A percentile compares a stretch with the other conserved stretches of the same genome.
These are phyloP conservation scores for Triticum dicoccoides DNA, from an alignment of 176 grass and related monocot species.

Conservation along the genomic window DNA sequence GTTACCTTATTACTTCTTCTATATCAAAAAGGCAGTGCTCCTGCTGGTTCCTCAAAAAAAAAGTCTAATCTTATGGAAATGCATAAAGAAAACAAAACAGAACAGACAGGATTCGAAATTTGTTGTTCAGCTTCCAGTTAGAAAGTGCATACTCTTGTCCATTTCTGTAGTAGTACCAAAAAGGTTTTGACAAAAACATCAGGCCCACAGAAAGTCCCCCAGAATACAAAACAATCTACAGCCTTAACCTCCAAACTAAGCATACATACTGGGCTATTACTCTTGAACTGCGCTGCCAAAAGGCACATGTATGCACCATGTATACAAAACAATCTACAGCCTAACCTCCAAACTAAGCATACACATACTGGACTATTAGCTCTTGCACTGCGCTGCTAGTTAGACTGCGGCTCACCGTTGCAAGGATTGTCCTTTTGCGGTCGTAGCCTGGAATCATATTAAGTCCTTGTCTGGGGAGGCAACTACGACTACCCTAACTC, in stretches of 20 bases:
- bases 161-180: background rate
- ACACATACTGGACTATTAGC: background rate
- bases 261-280: background rate
- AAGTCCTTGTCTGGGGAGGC: too few species aligned
- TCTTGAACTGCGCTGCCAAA: background rate
- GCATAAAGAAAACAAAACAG: background rate
- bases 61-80: background rate
- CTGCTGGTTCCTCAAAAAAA: too few species aligned
- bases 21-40: too few species aligned
- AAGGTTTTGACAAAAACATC: background rate
- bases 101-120: background rate
- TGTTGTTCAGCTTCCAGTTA: background rate
- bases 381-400: background rate
- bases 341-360: background rate
- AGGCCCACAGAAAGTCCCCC: background rate
- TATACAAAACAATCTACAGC: background rate
- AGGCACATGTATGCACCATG: background rate
- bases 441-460: too few species aligned
- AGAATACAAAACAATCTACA: background rate
- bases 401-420: too few species aligned
- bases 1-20: too few species aligned
- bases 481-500: too few species aligned
- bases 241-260: background rate
- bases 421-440: too few species aligned
- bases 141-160: slow-evolving; percentile 11